Percentiles rank a stretch among this genome's conserved stretches.
Conservation (phyloP, 2,329 filamentous ascomycete species). For the Aspergillus sp. region DNA sequence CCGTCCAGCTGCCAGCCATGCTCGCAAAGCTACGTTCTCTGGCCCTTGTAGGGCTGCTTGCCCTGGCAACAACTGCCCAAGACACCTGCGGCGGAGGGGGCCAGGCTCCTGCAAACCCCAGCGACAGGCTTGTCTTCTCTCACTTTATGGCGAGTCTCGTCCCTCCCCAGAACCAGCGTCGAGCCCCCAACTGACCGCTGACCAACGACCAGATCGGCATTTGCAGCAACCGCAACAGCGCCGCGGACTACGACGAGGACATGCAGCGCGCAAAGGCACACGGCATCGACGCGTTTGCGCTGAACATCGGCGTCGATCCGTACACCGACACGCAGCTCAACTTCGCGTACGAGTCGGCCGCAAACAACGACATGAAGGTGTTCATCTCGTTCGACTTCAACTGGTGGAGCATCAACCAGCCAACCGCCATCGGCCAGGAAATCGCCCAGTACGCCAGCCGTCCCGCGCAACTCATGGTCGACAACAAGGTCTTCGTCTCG, state of each 20-base stretch:
- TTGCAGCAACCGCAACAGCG: conserved; percentile 32
- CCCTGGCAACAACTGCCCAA: conserved; percentile 11
- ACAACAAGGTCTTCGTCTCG: conserved; percentile 44
- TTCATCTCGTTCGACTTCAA: conserved; percentile 52
- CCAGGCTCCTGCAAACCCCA: conserved; percentile 1
- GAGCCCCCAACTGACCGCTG: no score
- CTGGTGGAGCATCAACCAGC: conserved; percentile 34
- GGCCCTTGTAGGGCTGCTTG: conserved; percentile 9
- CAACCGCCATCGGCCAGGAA: conserved; percentile 35
- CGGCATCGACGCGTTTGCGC: conserved; percentile 42
- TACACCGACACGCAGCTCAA: conserved; percentile 38
- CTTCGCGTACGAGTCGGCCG: conserved; percentile 43
- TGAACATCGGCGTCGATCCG: conserved; percentile 42
- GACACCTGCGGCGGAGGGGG: conserved; percentile 1
- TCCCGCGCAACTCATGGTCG: conserved; percentile 41
- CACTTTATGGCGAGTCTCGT: conserved; percentile 35
- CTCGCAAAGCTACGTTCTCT: conserved; percentile 9
- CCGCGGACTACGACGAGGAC: conserved; percentile 40
- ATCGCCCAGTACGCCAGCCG: conserved; percentile 38
- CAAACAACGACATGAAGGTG: conserved; percentile 41
- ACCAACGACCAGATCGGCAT: conserved; percentile 44
- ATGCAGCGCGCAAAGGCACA: conserved; percentile 37
- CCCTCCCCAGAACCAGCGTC: no score
- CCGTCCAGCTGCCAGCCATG: no score
- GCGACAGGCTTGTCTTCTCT: conserved; percentile 31